These are phyloP conservation scores for Xylariaceae sp. DNA, from an alignment of 2,329 filamentous ascomycete species.

Conservation along the genomic window DNA sequence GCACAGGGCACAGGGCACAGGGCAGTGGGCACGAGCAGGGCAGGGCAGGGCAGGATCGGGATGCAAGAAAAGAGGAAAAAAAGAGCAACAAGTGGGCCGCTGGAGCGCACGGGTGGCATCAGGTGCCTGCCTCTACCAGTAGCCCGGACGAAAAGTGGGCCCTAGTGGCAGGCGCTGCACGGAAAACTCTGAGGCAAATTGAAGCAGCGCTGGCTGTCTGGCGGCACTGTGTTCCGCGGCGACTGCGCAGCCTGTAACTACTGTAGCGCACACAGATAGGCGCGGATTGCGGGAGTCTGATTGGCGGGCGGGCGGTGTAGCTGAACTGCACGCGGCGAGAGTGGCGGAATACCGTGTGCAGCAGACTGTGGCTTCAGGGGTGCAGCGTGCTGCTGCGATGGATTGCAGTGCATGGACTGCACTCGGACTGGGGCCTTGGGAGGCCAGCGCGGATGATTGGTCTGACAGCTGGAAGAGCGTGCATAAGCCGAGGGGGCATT, in stretches of 20 bases:
- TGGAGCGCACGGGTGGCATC: background rate
- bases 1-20: background rate
- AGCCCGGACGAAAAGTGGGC: background rate
- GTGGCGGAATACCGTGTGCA: background rate
- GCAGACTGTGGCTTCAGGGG: background rate
- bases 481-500: conserved; percentile 8
- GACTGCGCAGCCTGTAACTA: too few relatives aligned
- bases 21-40: too few relatives aligned
- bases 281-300: background rate
- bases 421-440: background rate
- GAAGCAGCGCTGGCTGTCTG: background rate
- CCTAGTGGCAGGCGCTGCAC: background rate
- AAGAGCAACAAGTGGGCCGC: background rate
- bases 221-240: background rate
- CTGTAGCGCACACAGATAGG: background rate
- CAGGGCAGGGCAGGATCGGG: too few relatives aligned
- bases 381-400: background rate
- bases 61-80: conserved; percentile 3
- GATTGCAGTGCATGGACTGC: conserved; percentile 9
- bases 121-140: background rate
- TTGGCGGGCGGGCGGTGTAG: background rate
- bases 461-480: conserved; percentile 7
- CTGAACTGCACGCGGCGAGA: background rate
- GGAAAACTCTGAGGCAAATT: conserved; percentile 14
- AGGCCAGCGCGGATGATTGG: conserved; percentile 13